These are phyloP conservation scores for Psophocarpus tetragonolobus DNA, from an alignment of 306 rosid genomes.

Conservation along the genomic window DNA sequence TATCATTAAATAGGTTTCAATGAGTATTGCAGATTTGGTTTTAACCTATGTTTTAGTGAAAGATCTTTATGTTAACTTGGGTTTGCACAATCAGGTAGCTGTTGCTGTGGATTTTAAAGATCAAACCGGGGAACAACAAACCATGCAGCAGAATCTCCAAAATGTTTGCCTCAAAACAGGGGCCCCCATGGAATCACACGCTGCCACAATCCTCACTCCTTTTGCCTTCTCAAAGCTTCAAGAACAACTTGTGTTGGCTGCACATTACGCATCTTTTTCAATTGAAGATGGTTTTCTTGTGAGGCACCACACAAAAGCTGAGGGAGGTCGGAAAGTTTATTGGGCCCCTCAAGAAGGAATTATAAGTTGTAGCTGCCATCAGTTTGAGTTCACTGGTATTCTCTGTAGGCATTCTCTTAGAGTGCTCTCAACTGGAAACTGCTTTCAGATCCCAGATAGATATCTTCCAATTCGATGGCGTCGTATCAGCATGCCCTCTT, in stretches of 20 bases:
- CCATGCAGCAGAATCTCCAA: slow-evolving; percentile 99
- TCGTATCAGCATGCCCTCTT: slow-evolving; percentile 67
- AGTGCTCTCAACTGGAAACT: slow-evolving; percentile 91
- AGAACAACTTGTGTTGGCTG: slow-evolving; percentile 97
- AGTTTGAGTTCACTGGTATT: slow-evolving; percentile 93
- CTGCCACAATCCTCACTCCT: slow-evolving; percentile 84
- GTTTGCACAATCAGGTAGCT: slow-evolving; percentile 68
- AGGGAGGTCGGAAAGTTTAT: slow-evolving; percentile 82
- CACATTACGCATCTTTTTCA: slow-evolving; percentile 91
- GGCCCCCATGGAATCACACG: slow-evolving; percentile 98
- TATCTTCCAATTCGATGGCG: slow-evolving; percentile 96
- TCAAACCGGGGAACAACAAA: slow-evolving; percentile 97
- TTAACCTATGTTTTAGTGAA: slow-evolving; percentile 15
- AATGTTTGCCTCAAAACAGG: slow-evolving; percentile 95
- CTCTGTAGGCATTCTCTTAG: slow-evolving; percentile 91
- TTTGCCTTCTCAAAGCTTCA: slow-evolving; percentile 93
- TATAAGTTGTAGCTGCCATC: slow-evolving; percentile 91
- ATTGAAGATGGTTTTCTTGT: slow-evolving; percentile 88
- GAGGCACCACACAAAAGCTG: slow-evolving; percentile 91
- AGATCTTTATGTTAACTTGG: slow-evolving; percentile 20
- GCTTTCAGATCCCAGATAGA: slow-evolving; percentile 93
- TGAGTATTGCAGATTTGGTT: slow-evolving; percentile 5
- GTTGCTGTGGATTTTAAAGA: slow-evolving; percentile 95
- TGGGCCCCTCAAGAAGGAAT: slow-evolving; percentile 88
- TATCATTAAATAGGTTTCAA: slow-evolving; percentile 11